These are phyloP conservation scores for Pluteus cervinus DNA, from an alignment of 768 basidiomycete species.

Conservation along the genomic window DNA sequence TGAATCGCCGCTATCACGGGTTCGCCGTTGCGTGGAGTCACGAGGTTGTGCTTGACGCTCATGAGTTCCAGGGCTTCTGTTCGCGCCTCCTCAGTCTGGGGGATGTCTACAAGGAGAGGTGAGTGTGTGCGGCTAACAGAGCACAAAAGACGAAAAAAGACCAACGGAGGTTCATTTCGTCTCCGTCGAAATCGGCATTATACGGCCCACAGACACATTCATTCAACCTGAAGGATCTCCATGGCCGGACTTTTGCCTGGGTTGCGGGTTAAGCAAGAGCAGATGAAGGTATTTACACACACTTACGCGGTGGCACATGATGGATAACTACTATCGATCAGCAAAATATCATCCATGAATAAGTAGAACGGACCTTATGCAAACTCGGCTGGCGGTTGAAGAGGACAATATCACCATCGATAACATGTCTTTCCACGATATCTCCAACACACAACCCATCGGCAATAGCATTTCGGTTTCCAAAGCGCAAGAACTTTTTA, in stretches of 20 bases:
- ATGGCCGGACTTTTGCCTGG: slow-evolving; percentile 87
- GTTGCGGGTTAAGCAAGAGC: slow-evolving; percentile 1
- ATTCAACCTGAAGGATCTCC: slow-evolving; percentile 95
- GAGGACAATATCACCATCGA: slow-evolving; percentile 93
- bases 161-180: slow-evolving; percentile 99
- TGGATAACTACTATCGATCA: slow-evolving; percentile 63
- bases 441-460: slow-evolving; percentile 83
- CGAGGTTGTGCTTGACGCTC: slow-evolving; percentile 95
- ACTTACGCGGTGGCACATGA: slow-evolving; percentile 94
- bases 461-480: slow-evolving; percentile 74
- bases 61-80: slow-evolving; percentile 97
- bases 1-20: slow-evolving; percentile 99
- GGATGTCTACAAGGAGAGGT: slow-evolving; percentile 62
- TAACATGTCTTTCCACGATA: slow-evolving; percentile 88
- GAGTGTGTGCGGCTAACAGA: slow-evolving; percentile 7
- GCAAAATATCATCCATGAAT: not conserved
- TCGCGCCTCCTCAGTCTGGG: slow-evolving; percentile 96
- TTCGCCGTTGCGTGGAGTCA: slow-evolving; percentile 97
- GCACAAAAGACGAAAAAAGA: slow-evolving; percentile 2
- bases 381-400: slow-evolving; percentile 99
- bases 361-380: slow-evolving; percentile 61
- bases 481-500: slow-evolving; percentile 89
- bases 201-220: slow-evolving; percentile 99
- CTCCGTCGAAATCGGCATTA: slow-evolving; percentile 99
- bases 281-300: not conserved